Evolutionary conservation across 225 moss, liverwort and hornwort species (phyloP).

Genomic region (Polytrichum formosum): DNA sequence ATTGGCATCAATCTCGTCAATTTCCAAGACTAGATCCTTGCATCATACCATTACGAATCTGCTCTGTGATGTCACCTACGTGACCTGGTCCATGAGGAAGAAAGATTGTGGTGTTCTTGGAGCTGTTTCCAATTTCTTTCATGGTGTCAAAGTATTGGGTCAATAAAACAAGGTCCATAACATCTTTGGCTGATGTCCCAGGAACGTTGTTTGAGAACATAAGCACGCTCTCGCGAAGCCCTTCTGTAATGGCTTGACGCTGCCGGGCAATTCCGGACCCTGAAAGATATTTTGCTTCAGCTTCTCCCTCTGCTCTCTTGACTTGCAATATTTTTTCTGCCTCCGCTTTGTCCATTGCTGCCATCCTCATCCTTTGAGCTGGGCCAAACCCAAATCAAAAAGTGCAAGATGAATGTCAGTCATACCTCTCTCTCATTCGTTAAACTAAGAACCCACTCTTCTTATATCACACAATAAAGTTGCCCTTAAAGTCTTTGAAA

Average conservation of each 20-base stretch:
- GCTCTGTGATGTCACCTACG: constrained; percentile 66
- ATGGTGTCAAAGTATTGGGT: constrained; percentile 99
- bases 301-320: constrained; percentile 79
- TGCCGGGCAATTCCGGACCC: constrained; percentile 88
- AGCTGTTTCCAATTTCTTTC: constrained; percentile 85
- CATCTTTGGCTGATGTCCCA: constrained; percentile 86
- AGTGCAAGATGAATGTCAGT: neutral
- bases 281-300: constrained; percentile 83
- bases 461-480: too few species aligned
- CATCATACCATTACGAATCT: constrained; percentile 85
- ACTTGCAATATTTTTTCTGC: constrained; percentile 75
- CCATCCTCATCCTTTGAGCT: constrained; percentile 79
- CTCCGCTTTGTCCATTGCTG: constrained; percentile 73
- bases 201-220: constrained; percentile 80
- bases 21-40: constrained; percentile 32
- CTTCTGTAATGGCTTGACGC: constrained; percentile 88
- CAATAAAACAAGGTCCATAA: constrained; percentile 91
- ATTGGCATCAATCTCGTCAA: too few species aligned
- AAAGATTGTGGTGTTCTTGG: constrained; percentile 82
- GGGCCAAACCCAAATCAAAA: constrained; percentile 11
- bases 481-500: too few species aligned
- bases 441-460: too few species aligned
- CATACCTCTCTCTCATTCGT: too few species aligned
- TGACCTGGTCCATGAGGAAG: constrained; percentile 93
- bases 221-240: constrained; percentile 89